Conservation (phyloP, 2,329 filamentous ascomycete genomes). For the Microcyclosporella mali region DNA sequence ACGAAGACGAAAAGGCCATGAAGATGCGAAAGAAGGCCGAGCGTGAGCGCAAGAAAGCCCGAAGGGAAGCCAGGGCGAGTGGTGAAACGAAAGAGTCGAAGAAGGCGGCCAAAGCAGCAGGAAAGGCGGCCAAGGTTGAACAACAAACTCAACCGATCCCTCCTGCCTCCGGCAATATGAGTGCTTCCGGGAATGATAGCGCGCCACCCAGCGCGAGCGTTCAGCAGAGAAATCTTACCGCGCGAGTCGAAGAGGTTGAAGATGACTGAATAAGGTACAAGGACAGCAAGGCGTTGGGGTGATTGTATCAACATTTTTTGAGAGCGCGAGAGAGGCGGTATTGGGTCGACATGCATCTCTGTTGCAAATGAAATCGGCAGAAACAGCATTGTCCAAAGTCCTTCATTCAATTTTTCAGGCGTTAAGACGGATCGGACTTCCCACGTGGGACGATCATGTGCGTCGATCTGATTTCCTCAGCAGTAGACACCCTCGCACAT, state of each 20-base stretch:
- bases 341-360: background rate
- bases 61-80: conserved; percentile 26
- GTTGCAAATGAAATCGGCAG: too few relatives aligned
- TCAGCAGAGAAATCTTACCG: conserved; percentile 23
- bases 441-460: too few relatives aligned
- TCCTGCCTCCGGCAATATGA: conserved; percentile 12
- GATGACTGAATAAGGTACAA: conserved; percentile 5
- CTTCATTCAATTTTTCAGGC: too few relatives aligned
- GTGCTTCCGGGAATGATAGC: conserved; percentile 21
- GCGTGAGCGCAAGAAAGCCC: conserved; percentile 27
- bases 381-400: too few relatives aligned
- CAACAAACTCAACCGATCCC: conserved; percentile 9
- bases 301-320: background rate
- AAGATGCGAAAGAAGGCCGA: conserved; percentile 36
- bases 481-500: background rate
- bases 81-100: conserved; percentile 19
- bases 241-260: conserved; percentile 29
- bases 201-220: conserved; percentile 9
- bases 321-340: background rate
- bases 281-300: too few relatives aligned
- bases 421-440: too few relatives aligned
- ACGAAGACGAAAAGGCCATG: conserved; percentile 47
- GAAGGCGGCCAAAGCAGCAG: conserved; percentile 14
- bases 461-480: too few relatives aligned
- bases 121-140: conserved; percentile 13